Conservation (phyloP, 2,329 filamentous ascomycete genomes). For the Bimuria novae-zelandiae region DNA sequence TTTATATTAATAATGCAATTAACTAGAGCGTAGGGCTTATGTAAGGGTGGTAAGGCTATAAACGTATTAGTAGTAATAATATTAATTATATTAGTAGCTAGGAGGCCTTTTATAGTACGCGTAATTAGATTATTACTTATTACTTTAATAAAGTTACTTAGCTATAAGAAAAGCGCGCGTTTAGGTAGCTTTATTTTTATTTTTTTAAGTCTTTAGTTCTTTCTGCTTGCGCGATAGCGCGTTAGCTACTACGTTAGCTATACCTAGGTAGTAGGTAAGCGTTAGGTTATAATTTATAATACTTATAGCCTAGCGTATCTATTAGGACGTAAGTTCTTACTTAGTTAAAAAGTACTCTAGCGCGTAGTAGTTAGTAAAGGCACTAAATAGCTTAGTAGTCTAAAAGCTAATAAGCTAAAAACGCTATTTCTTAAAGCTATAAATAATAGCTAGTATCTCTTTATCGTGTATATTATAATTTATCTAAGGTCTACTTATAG, state of each 20-base stretch:
- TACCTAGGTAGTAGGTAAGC: too few species aligned
- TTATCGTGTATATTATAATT: slow-evolving; percentile 7
- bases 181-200: not conserved
- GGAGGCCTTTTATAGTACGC: not conserved
- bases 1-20: not conserved
- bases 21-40: too few species aligned
- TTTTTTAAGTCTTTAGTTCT: not conserved
- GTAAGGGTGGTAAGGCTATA: too few species aligned
- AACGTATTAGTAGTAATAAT: not conserved
- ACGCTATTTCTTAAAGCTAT: not conserved
- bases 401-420: too few species aligned
- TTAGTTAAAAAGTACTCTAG: too few species aligned
- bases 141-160: too few species aligned
- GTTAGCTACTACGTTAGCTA: not conserved
- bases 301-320: too few species aligned
- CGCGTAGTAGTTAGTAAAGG: too few species aligned
- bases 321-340: too few species aligned
- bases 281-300: too few species aligned
- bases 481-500: not conserved
- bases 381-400: too few species aligned
- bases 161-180: not conserved
- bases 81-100: not conserved
- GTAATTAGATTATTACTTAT: too few species aligned
- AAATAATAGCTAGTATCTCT: not conserved
- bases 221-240: not conserved